These are phyloP conservation scores for Fistulifera pelliculosa DNA, from an alignment of 108 stramenopile species.

Conservation along the genomic window DNA sequence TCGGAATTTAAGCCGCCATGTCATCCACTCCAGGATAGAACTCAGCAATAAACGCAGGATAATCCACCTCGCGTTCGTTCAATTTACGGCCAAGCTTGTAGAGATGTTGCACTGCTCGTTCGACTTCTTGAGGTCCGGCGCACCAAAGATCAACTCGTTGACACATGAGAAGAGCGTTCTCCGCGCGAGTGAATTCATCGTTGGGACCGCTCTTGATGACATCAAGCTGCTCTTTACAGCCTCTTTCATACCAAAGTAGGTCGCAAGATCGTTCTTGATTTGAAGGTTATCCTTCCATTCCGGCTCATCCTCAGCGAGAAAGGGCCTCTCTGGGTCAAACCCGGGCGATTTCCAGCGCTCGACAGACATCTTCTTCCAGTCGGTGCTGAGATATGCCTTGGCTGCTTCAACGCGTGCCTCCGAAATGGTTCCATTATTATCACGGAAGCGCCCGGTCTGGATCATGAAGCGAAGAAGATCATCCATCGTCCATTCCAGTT, in stretches of 20 bases:
- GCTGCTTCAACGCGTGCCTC: slow-evolving; percentile 71
- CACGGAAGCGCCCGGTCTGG: slow-evolving; percentile 63
- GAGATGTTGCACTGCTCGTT: slow-evolving; percentile 79
- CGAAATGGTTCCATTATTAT: slow-evolving; percentile 56
- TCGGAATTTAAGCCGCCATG: slow-evolving; percentile 30
- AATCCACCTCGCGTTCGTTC: slow-evolving; percentile 65
- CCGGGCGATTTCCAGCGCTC: slow-evolving; percentile 54
- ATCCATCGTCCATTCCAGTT: slow-evolving; percentile 67
- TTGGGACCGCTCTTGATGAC: slow-evolving; percentile 54
- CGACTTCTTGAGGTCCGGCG: slow-evolving; percentile 76
- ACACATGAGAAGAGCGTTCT: slow-evolving; percentile 78
- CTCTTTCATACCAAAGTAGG: slow-evolving; percentile 53
- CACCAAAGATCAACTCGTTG: slow-evolving; percentile 87
- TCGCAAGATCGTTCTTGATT: slow-evolving; percentile 31
- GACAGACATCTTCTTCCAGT: slow-evolving; percentile 29
- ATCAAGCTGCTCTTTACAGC: slow-evolving; percentile 48
- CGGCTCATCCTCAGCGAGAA: slow-evolving; percentile 38
- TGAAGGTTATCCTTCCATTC: slow-evolving; percentile 54
- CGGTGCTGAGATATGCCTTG: slow-evolving; percentile 46
- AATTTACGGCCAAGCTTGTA: slow-evolving; percentile 64
- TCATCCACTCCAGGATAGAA: slow-evolving; percentile 79
- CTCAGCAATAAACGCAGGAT: slow-evolving; percentile 72
- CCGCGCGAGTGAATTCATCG: slow-evolving; percentile 58
- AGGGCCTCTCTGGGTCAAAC: slow-evolving; percentile 71
- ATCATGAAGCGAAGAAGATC: slow-evolving; percentile 81